Conservation (phyloP, 805 yeast genomes). For the Sugiyamaella lignohabitans region DNA sequence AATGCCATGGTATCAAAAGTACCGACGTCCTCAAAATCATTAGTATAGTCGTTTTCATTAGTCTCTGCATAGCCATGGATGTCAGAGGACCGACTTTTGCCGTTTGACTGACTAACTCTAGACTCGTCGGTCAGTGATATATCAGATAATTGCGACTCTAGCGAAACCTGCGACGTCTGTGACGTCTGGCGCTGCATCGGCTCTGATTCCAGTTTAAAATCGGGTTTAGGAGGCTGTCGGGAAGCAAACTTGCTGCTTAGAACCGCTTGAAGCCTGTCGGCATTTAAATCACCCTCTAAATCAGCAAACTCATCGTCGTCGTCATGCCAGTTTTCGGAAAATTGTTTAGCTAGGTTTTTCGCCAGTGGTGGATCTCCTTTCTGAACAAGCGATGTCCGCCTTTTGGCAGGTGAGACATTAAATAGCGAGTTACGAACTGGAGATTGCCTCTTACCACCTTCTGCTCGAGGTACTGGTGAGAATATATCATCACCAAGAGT, state of each 20-base stretch:
- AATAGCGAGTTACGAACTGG: too few species aligned
- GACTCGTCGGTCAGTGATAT: background rate
- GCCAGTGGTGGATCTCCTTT: background rate
- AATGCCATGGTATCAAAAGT: conserved; percentile 2
- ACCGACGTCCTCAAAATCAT: conserved; percentile 13
- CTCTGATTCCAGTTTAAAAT: background rate
- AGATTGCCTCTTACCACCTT: too few species aligned
- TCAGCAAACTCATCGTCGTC: conserved; percentile 17
- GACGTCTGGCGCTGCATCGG: background rate
- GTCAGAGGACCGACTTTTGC: background rate
- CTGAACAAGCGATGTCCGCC: too few species aligned
- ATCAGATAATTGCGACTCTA: background rate
- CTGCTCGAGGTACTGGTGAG: background rate
- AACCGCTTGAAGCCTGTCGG: conserved; percentile 3
- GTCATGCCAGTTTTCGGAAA: background rate
- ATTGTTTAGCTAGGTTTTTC: background rate
- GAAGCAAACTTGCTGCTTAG: background rate
- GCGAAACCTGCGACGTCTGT: background rate
- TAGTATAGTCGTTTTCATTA: conserved; percentile 15
- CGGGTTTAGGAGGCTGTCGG: background rate
- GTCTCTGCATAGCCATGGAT: conserved; percentile 2
- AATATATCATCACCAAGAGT: background rate
- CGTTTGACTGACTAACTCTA: background rate
- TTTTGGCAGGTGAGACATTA: background rate
- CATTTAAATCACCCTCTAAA: conserved; percentile 15